Evolutionary conservation across 177 flowering plant genomes (phyloP).

Genomic region (Telopea speciosissima): DNA sequence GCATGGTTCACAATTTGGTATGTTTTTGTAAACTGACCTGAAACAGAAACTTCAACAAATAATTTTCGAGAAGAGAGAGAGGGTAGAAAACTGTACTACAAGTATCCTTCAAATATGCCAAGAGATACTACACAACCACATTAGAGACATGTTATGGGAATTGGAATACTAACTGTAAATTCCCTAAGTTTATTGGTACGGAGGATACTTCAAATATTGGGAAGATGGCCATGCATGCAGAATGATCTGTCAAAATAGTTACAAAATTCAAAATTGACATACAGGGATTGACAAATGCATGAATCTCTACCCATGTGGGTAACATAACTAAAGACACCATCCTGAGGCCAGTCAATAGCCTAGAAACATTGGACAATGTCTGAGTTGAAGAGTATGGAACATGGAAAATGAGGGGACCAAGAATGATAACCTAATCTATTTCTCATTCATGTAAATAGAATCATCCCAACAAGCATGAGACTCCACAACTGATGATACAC

Average conservation of each 20-base stretch:
- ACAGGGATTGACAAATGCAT: not conserved
- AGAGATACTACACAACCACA: no score
- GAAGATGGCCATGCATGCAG: no score
- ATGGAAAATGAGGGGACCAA: not conserved
- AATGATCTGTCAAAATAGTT: no score
- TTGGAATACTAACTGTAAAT: no score
- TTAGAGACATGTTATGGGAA: no score
- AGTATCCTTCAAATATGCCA: no score
- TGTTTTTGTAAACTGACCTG: conserved; percentile 94
- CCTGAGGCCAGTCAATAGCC: not conserved
- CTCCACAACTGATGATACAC: not conserved
- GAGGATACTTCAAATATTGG: no score
- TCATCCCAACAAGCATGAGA: not conserved
- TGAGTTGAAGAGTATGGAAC: not conserved
- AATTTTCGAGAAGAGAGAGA: no score
- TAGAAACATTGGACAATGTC: not conserved
- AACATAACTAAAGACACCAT: not conserved
- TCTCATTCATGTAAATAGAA: not conserved
- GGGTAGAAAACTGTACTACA: no score
- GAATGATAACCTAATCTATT: not conserved
- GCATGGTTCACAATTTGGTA: conserved; percentile 89
- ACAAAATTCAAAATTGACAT: no score
- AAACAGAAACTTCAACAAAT: conserved; percentile 3
- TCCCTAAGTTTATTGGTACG: no score
- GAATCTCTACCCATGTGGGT: not conserved